A percentile compares a stretch with the other conserved stretches of the same genome.
These are phyloP conservation scores for Acorus gramineus DNA, from an alignment of 106 monocot genomes.

Conservation along the genomic window DNA sequence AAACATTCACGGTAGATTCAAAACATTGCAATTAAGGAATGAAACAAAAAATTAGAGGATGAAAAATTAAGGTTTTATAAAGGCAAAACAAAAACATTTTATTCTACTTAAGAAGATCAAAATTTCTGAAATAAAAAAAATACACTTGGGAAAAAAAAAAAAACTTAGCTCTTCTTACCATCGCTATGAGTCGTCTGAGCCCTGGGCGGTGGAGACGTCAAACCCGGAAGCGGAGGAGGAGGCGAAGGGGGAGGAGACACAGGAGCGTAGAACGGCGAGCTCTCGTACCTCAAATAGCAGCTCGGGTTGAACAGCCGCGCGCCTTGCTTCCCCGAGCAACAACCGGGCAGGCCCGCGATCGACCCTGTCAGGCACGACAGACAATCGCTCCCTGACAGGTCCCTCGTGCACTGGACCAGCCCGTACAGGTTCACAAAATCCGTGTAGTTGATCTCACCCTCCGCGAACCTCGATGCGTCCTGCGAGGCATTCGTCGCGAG, in stretches of 20 bases:
- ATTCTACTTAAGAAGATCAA: too few species aligned
- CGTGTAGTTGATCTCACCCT: background rate
- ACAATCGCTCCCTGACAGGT: constrained; percentile 2
- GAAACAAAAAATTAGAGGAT: too few species aligned
- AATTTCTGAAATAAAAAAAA: too few species aligned
- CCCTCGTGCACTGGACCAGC: constrained; percentile 10
- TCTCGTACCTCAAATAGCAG: constrained; percentile 5
- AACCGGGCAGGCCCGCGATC: background rate
- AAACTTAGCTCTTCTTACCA: too few species aligned
- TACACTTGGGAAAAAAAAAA: too few species aligned
- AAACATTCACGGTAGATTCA: too few species aligned
- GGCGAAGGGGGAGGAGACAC: background rate
- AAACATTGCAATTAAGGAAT: too few species aligned
- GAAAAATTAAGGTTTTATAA: too few species aligned
- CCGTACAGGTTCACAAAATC: constrained; percentile 1
- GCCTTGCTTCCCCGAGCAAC: background rate
- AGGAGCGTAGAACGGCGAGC: background rate
- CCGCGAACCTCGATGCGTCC: too few species aligned
- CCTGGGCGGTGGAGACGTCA: background rate
- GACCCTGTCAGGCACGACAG: background rate
- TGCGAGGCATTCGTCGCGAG: too few species aligned
- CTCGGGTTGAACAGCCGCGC: background rate
- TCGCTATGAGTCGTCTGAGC: too few species aligned
- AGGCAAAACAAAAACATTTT: too few species aligned
- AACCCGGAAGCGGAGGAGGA: background rate